phyloP scores from a whole-genome alignment of 306 rosid genomes.

The Lathyrus sativus region DNA sequence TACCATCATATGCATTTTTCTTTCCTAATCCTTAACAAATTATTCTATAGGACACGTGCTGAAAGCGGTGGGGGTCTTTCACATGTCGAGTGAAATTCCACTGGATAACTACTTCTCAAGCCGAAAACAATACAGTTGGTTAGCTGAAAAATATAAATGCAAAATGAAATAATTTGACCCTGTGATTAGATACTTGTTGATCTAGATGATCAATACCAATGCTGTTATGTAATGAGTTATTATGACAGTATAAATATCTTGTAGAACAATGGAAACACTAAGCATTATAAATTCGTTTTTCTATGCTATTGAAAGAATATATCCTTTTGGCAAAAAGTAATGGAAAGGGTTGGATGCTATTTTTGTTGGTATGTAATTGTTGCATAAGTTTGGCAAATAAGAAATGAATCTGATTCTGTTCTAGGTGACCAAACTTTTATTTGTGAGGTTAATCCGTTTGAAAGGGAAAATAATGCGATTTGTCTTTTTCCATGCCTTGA shows the following conservation, averaged over 20 bases:
- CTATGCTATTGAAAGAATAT: slow-evolving; percentile 28
- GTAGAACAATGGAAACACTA: slow-evolving; percentile 22
- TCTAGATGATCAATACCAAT: slow-evolving; percentile 30
- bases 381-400: slow-evolving; percentile 14
- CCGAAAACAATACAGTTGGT: slow-evolving; percentile 5
- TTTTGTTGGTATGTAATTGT: slow-evolving; percentile 25
- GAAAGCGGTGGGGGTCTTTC: slow-evolving; percentile 85
- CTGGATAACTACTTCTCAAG: slow-evolving; percentile 14
- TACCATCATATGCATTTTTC: not conserved
- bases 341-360: slow-evolving; percentile 17
- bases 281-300: slow-evolving; percentile 12
- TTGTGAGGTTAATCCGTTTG: not conserved
- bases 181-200: slow-evolving; percentile 12
- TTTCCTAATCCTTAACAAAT: slow-evolving; percentile 18
- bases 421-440: not conserved
- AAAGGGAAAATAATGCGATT: slow-evolving; percentile 19
- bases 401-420: slow-evolving; percentile 41
- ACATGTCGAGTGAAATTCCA: slow-evolving; percentile 63
- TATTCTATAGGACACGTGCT: slow-evolving; percentile 66
- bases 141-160: slow-evolving; percentile 23
- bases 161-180: slow-evolving; percentile 32
- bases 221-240: slow-evolving; percentile 13
- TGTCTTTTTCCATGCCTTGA: not conserved
- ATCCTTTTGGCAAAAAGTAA: slow-evolving; percentile 32
- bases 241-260: slow-evolving; percentile 22